Evolutionary conservation across 176 grass and related monocot genomes (phyloP), one percentile per base, ranked within the genome.

Genomic region (Raddia distichophylla): DNA sequence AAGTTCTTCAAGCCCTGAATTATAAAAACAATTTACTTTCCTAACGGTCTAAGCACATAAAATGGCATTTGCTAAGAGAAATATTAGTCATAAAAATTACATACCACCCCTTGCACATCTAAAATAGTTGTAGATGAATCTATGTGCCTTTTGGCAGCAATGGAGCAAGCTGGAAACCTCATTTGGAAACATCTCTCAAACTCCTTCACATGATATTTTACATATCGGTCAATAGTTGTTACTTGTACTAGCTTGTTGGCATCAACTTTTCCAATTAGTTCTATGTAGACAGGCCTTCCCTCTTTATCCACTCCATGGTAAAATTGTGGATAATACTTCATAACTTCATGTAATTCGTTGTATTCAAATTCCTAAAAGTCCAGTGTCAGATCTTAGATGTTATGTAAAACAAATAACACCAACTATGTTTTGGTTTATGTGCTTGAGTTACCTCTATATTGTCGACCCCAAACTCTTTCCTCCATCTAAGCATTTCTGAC

Each of bases 301-400:
- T 93, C 96, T 83, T 95, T 99, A 80, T 99, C 96, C 50, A 95
- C 82, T 34, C 96, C 96, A 90, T 99, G 96, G 60, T 95, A 99
- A 90, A 94, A 92, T 82, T 99, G 96, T 73, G 96, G 96, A 68
- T 93, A 99, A 80, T 93, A 93, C 75, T 93, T 87, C 76, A 88
- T 45, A 90, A 99, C 91, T 84, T 89, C 86, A 52, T 86, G 63
- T 71, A 90, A 11, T 82, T 99, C 96, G 11, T 80, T 73, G 79
- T 95, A 99, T 34, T 85, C 76, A 60, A 99, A 99, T 73, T 95
- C 96, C 96, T 99, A 82, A 76, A 89, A 89, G 65, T 22, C 50
- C 83, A 59, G 67, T 75, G 60, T 69, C 17, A 78, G 7, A 80
- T 76, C 61, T 73, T 56, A 72, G 22, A 82, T 73, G 20, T 80